Conservation (phyloP, 805 yeast genomes). For the Wickerhamomyces rabaulensis region DNA sequence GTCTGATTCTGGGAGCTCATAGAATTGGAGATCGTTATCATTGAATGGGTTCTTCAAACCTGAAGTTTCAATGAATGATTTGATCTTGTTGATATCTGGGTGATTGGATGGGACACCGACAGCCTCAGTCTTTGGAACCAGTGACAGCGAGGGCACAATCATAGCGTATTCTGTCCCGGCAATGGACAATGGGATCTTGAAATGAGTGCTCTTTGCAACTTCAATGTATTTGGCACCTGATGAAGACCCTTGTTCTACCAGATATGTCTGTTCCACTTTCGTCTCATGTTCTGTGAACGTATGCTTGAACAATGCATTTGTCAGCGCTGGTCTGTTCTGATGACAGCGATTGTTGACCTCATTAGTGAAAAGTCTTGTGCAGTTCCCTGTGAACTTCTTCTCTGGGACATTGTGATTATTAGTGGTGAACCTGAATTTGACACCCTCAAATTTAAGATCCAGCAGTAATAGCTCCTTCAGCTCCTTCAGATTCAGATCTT, state of each 20-base stretch:
- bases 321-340: not conserved
- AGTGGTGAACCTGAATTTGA: conserved; percentile 14
- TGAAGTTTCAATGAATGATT: not conserved
- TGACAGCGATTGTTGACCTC: not conserved
- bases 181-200: conserved; percentile 9
- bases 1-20: not conserved
- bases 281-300: not conserved
- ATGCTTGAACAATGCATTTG: not conserved
- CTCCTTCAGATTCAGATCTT: conserved; percentile 14
- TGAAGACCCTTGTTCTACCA: not conserved
- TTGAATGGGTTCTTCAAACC: conserved; percentile 6
- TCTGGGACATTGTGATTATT: conserved; percentile 5
- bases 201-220: not conserved
- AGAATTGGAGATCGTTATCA: not conserved
- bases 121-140: conserved; percentile 11
- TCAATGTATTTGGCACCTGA: conserved; percentile 3
- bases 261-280: not conserved
- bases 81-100: conserved; percentile 2
- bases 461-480: conserved; percentile 8
- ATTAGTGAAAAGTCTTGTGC: not conserved
- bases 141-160: conserved; percentile 12
- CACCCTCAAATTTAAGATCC: conserved; percentile 5
- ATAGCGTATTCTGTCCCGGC: conserved; percentile 3
- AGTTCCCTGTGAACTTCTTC: not conserved
- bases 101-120: conserved; percentile 18